These are phyloP conservation scores for Chlorella sp. DNA, from an alignment of 139 green algal genomes.

Conservation along the genomic window DNA sequence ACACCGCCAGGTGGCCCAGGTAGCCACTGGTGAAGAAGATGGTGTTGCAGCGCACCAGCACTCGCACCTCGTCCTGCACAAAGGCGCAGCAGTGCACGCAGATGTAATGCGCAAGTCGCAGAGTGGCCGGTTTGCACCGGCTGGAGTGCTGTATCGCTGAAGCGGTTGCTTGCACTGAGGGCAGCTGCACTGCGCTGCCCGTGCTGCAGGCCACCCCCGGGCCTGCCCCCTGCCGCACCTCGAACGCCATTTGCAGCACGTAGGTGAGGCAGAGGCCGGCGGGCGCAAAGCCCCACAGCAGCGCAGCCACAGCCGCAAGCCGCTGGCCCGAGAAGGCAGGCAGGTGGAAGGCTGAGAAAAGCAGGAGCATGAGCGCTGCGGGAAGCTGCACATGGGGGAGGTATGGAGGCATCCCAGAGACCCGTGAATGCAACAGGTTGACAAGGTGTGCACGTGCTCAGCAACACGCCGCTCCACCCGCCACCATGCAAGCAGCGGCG, in stretches of 20 bases:
- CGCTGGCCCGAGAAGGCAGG: constrained; percentile 55
- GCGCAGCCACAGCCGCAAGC: constrained; percentile 50
- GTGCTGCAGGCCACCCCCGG: background rate
- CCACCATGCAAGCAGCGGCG: too few species aligned
- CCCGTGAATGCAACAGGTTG: too few species aligned
- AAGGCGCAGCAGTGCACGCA: background rate
- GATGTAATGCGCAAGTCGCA: background rate
- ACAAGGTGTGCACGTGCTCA: too few species aligned
- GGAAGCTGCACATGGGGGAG: constrained; percentile 6
- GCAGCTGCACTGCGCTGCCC: background rate
- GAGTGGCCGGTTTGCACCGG: background rate
- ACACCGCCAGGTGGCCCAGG: constrained; percentile 75
- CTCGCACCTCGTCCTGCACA: constrained; percentile 79
- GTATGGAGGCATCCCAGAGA: too few species aligned
- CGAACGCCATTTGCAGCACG: constrained; percentile 65
- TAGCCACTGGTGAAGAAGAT: constrained; percentile 69
- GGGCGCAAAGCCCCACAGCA: constrained; percentile 60
- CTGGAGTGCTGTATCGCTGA: background rate
- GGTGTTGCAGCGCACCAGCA: constrained; percentile 64
- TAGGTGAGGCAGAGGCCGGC: constrained; percentile 70
- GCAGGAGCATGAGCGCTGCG: constrained; percentile 30
- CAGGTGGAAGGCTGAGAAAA: constrained; percentile 45
- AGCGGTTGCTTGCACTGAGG: background rate
- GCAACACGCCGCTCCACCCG: too few species aligned
- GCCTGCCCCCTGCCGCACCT: constrained; percentile 41